Base-by-base conservation (phyloP, 805 yeast species). In the Teunomyces gatunensis region DNA sequence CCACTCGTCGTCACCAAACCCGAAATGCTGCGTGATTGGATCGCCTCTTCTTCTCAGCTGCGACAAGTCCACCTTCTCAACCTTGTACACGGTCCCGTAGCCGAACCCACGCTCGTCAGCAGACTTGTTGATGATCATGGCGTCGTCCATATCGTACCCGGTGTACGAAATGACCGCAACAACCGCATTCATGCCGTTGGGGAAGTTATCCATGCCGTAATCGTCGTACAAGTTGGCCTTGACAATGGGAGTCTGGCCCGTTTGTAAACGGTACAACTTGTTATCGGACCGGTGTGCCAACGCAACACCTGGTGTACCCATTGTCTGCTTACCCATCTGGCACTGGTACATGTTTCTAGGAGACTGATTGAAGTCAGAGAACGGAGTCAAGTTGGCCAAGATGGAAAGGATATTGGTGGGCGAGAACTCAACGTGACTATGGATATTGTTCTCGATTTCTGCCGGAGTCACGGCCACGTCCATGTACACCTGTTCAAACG, bases 311-410 rank as follows among this genome's bases (percentile, higher is more conserved):
- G 99, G 99, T 4, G 99, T 94, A 71, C 99, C 99, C 99, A 94
- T 94, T 17, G 99, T 92, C 76, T 94, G 99, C 74, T 94, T 94
- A 82, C 97, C 98, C 99, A 94, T 94, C 79, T 94, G 99, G 74
- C 99, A 94, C 75, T 94, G 99, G 69, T 94, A 94, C 98, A 94
- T 94, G 68, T 94, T 94, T 83, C 99, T 87, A 62, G 99, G 99
- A 23, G 97, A 91, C 76, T 94, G 99, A 71, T 94, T 94, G 76
- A 94, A 94, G 69, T 94, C 99, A 1, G 98, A 91, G 67, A 89
- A 94, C 56, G 99, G 99, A 1, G 99, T 94, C 75, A 94, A 78
- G 71, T 94, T 94, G 54, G 98, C 99, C 67, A 94, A 77, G 56
- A 94, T 92, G 18, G 97, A 90, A 57, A 94, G 74, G 44, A 94